Conservation (phyloP, 2,329 filamentous ascomycete species). For the Sarocladium strictum region DNA sequence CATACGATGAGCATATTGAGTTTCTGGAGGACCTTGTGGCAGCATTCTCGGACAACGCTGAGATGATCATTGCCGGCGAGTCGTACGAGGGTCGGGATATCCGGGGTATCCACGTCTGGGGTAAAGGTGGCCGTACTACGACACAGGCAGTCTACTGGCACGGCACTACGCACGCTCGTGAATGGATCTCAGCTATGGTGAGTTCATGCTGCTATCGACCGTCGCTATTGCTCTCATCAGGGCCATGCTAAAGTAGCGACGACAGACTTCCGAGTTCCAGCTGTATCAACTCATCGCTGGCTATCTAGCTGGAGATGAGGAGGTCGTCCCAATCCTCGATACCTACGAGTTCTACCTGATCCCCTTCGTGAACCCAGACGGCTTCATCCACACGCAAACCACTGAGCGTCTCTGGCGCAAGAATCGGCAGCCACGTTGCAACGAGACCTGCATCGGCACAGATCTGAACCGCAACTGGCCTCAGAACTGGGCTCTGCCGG, state of each 20-base stretch:
- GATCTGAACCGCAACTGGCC: slow-evolving; percentile 51
- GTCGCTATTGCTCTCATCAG: not conserved
- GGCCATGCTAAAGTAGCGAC: not conserved
- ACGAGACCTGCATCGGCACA: slow-evolving; percentile 37
- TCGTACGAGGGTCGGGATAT: slow-evolving; percentile 46
- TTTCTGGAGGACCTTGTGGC: slow-evolving; percentile 41
- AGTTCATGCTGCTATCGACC: slow-evolving; percentile 33
- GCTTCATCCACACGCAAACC: slow-evolving; percentile 46
- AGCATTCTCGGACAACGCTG: slow-evolving; percentile 38
- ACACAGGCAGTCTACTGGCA: slow-evolving; percentile 41
- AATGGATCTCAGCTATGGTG: slow-evolving; percentile 51
- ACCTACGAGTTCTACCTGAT: slow-evolving; percentile 55
- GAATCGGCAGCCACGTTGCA: slow-evolving; percentile 36
- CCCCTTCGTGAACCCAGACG: slow-evolving; percentile 47
- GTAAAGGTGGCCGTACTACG: slow-evolving; percentile 28
- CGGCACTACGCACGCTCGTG: slow-evolving; percentile 47
- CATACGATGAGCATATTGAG: slow-evolving; percentile 44
- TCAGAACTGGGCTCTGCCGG: slow-evolving; percentile 43
- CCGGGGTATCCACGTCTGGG: slow-evolving; percentile 50
- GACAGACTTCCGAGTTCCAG: slow-evolving; percentile 40
- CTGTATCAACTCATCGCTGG: slow-evolving; percentile 38
- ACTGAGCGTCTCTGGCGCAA: slow-evolving; percentile 47
- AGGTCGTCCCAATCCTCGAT: slow-evolving; percentile 40
- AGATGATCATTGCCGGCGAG: slow-evolving; percentile 38
- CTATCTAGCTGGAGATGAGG: slow-evolving; percentile 29